Evolutionary conservation across 495 filamentous ascomycete species (phyloP), one percentile per base, ranked within the genome.

Genomic region (Penicillium malachiteum): DNA sequence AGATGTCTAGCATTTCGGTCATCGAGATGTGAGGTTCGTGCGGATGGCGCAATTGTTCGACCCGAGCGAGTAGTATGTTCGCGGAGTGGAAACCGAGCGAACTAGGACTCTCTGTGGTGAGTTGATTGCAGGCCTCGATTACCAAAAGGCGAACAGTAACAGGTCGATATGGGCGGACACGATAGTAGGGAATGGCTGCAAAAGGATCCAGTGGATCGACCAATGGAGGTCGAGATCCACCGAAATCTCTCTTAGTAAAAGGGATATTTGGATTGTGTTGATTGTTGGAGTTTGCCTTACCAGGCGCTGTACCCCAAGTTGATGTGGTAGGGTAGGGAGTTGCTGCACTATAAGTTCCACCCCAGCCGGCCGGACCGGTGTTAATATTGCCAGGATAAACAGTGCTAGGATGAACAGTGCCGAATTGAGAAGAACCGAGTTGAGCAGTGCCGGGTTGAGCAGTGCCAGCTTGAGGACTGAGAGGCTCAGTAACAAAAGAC

Each of bases 1-100:
- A 93, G 52, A 96, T 90, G 45, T 90, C 87, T n/a, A 91, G 78
- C 69, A 98, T 78, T 58, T 96, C 92, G 31, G 83, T 74, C 48
- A 88, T 75, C 3, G 75, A 74, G 54, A 94, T 82, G 0, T 81
- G 70, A 2, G 80, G 71, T 39, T 91, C 87, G 38, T 68, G 71
- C 0, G 76, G 58, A 18, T 80, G 71, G 33, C 81, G 84, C 35
- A 84, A 70, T 43, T 78, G 66, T 32, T 90, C 84, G 11, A 96
- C 77, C 49, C 87, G 86, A 5, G 76, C 75, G 47, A 87, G 82
- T 47, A 97, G 79, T 13, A 73, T 70, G 11, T 81, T 78, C 41
- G 92, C 78, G 54, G 86, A 78, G 54, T 92, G 81, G 71, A 86
- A 96, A 7, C 82, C 82, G 31, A 59, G 63, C 45, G 59, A 54